phyloP scores from a whole-genome alignment of 2,329 filamentous ascomycete genomes.

The Penicillium sp. region DNA sequence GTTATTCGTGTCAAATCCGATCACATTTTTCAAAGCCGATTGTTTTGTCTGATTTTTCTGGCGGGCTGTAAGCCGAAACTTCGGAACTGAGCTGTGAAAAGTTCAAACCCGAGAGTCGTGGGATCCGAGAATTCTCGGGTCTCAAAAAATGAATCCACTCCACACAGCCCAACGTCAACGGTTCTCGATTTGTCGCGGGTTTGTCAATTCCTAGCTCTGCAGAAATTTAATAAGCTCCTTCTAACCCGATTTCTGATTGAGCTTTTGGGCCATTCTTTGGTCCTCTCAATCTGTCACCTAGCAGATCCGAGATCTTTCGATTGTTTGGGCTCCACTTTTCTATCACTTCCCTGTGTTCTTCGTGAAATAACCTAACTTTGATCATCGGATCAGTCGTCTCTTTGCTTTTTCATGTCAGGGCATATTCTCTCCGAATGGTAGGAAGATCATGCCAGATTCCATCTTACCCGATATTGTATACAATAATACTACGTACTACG shows the following conservation, averaged over 20 bases:
- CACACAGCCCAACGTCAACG: not conserved
- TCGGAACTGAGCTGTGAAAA: not conserved
- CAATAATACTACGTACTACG: no score
- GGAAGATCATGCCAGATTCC: no score
- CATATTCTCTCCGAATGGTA: no score
- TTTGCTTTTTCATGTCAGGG: no score
- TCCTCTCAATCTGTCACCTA: not conserved
- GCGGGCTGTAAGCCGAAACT: not conserved
- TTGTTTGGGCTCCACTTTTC: no score
- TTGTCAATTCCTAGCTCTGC: not conserved
- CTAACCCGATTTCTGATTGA: not conserved
- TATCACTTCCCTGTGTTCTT: no score
- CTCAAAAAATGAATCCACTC: not conserved
- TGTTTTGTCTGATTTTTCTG: not conserved
- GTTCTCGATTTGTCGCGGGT: not conserved
- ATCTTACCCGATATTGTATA: no score
- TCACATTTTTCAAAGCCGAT: not conserved
- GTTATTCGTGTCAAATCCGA: not conserved
- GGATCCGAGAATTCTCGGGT: slow-evolving; percentile 1
- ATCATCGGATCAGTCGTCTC: no score
- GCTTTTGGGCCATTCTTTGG: not conserved
- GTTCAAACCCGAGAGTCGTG: not conserved
- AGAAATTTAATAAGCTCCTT: not conserved
- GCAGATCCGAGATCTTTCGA: not conserved
- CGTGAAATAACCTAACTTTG: no score